Evolutionary conservation across 2,329 filamentous ascomycete species (phyloP).

Genomic region (Trichoderma sp.): DNA sequence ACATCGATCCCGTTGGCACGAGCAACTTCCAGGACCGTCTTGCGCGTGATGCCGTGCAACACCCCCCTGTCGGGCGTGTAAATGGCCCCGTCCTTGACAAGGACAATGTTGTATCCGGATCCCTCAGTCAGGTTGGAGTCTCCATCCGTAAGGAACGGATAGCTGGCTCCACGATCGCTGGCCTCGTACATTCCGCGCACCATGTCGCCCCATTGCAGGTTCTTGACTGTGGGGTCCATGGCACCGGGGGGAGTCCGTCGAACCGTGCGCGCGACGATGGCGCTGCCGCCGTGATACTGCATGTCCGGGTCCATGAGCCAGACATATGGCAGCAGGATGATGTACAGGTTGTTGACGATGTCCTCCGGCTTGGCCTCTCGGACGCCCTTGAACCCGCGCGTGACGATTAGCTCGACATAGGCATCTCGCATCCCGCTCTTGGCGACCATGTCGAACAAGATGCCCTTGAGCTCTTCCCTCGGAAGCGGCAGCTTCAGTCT

Average conservation of each 20-base stretch:
- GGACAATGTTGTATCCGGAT: conserved; percentile 7
- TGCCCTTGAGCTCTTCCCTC: conserved; percentile 1
- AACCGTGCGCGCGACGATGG: conserved; percentile 2
- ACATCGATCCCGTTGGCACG: background rate
- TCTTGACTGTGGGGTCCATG: conserved; percentile 13
- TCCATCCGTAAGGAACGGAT: conserved; percentile 6
- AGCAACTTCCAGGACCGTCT: conserved; percentile 3
- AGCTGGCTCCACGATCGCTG: conserved; percentile 1
- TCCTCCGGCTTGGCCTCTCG: conserved; percentile 1
- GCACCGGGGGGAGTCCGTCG: conserved; percentile 4
- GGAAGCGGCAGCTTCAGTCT: background rate
- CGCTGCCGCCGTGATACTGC: conserved; percentile 4
- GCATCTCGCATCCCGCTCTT: conserved; percentile 9
- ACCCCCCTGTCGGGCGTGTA: conserved; percentile 8
- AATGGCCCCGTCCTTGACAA: background rate
- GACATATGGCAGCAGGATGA: background rate
- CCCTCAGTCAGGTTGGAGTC: conserved; percentile 2
- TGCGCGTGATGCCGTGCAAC: conserved; percentile 10
- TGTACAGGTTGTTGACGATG: conserved; percentile 10
- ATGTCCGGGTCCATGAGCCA: conserved; percentile 7
- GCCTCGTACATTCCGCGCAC: conserved; percentile 12
- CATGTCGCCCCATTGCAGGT: conserved; percentile 15
- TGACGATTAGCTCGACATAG: conserved; percentile 8
- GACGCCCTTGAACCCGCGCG: background rate
- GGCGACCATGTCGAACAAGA: conserved; percentile 11